A percentile compares a stretch with the other conserved stretches of the same genome.
phyloP scores from a whole-genome alignment of 805 yeast genomes.

The Wickerhamiella brachini region DNA sequence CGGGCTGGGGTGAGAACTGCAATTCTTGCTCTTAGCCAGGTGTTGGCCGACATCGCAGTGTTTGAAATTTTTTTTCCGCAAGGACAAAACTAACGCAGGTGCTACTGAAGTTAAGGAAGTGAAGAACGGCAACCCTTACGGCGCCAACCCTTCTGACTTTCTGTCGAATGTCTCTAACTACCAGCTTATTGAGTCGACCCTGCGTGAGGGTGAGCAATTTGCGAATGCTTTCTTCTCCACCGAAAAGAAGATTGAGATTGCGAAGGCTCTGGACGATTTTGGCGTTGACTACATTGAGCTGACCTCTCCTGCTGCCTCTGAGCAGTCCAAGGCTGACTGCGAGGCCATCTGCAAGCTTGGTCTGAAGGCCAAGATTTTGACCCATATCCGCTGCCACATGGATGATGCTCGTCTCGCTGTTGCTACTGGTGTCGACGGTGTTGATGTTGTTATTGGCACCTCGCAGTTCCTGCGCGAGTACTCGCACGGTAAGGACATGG shows the following conservation, averaged over 20 bases:
- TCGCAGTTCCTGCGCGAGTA: conserved; percentile 88
- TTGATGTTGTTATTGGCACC: conserved; percentile 95
- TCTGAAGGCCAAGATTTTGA: conserved; percentile 83
- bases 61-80: not conserved
- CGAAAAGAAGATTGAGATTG: conserved; percentile 91
- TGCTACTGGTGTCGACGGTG: conserved; percentile 98
- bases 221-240: conserved; percentile 93
- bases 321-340: conserved; percentile 84
- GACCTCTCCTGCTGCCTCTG: conserved; percentile 96
- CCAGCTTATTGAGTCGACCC: conserved; percentile 86
- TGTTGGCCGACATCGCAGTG: not conserved
- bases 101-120: conserved; percentile 11
- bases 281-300: conserved; percentile 97
- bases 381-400: conserved; percentile 98
- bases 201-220: conserved; percentile 97
- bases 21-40: too few relatives aligned
- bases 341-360: conserved; percentile 98
- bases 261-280: conserved; percentile 91
- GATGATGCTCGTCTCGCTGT: conserved; percentile 97
- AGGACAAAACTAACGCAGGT: conserved; percentile 3
- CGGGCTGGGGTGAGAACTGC: too few relatives aligned
- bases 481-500: conserved; percentile 98
- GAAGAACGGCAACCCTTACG: conserved; percentile 58
- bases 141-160: conserved; percentile 88
- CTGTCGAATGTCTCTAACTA: conserved; percentile 79